Evolutionary conservation across 2,329 filamentous ascomycete species (phyloP).

Genomic region (Hypoxylon sp.): DNA sequence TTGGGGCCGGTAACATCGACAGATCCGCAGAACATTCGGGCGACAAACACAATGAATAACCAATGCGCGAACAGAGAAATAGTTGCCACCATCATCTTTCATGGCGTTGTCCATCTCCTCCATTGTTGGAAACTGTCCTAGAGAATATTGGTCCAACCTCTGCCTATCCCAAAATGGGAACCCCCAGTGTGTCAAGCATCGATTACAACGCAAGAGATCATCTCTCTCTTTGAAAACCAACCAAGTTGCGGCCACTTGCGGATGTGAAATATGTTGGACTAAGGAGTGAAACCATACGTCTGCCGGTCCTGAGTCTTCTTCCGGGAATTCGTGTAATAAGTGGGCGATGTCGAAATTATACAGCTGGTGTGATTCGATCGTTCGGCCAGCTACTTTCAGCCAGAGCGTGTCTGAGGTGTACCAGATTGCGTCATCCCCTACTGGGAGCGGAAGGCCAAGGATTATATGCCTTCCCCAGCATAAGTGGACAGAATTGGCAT

Average conservation of each 20-base stretch:
- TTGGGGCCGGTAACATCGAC: not conserved
- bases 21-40: not conserved
- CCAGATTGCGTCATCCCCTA: not conserved
- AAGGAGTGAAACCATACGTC: not conserved
- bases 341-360: not conserved
- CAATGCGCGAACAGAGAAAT: not conserved
- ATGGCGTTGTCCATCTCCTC: not conserved
- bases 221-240: not conserved
- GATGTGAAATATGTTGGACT: not conserved
- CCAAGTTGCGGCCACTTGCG: not conserved
- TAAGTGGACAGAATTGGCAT: not conserved
- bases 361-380: not conserved
- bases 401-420: constrained; percentile 1
- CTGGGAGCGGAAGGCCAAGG: not conserved
- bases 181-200: not conserved
- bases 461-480: not conserved
- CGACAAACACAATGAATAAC: not conserved
- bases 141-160: not conserved
- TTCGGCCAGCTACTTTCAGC: not conserved
- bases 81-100: not conserved
- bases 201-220: not conserved
- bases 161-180: constrained; percentile 1
- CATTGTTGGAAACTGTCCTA: not conserved
- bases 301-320: constrained; percentile 1
- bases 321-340: not conserved